Evolutionary conservation across 2,329 filamentous ascomycete genomes (phyloP).

Genomic region (Monosporascus sp.): DNA sequence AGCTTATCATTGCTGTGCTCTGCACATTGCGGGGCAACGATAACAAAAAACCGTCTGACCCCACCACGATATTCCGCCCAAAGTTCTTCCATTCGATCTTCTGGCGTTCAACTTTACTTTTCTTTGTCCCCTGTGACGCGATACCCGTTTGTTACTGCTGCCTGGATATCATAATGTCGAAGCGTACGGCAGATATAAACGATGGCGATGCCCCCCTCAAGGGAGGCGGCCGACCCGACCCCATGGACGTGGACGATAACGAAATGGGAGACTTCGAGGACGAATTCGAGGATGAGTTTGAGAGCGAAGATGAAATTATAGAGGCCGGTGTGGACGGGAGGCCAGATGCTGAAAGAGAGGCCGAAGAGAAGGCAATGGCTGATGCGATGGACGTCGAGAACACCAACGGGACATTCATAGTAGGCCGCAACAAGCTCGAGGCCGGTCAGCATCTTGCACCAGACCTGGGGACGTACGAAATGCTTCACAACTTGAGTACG

Average conservation of each 20-base stretch:
- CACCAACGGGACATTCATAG: slow-evolving; percentile 79
- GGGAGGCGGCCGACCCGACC: slow-evolving; percentile 55
- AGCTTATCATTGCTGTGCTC: too few species aligned
- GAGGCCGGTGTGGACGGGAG: slow-evolving; percentile 92
- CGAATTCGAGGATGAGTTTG: slow-evolving; percentile 88
- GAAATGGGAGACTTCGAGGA: slow-evolving; percentile 85
- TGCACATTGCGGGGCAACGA: too few species aligned
- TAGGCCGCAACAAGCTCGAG: slow-evolving; percentile 85
- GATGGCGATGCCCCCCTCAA: slow-evolving; percentile 49
- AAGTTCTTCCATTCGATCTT: neutral
- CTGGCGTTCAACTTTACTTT: neutral
- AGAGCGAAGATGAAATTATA: slow-evolving; percentile 84
- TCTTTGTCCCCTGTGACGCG: neutral
- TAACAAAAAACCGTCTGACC: neutral
- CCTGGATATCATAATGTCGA: slow-evolving; percentile 45
- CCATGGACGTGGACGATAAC: slow-evolving; percentile 60
- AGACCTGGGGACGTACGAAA: slow-evolving; percentile 91
- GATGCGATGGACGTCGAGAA: slow-evolving; percentile 84
- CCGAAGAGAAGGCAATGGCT: slow-evolving; percentile 68
- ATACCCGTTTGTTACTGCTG: neutral
- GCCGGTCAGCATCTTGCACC: slow-evolving; percentile 87
- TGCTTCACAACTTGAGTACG: slow-evolving; percentile 90
- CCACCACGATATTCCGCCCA: neutral
- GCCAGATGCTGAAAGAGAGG: slow-evolving; percentile 87
- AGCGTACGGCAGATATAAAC: slow-evolving; percentile 50